Evolutionary conservation across 2,329 filamentous ascomycete species (phyloP).

Genomic region (Fusarium sp.): DNA sequence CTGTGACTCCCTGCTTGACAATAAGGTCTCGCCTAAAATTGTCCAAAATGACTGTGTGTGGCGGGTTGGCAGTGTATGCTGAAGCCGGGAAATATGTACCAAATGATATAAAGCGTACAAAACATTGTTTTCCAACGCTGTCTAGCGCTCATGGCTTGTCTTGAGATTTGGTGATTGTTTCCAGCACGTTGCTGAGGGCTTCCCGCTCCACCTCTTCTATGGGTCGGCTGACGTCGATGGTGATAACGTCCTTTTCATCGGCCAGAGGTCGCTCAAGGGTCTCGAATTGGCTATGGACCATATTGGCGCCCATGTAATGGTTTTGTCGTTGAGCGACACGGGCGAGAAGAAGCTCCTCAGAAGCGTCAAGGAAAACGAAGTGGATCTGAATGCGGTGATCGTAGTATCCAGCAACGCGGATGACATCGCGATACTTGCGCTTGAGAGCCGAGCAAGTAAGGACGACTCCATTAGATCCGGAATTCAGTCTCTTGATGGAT

Average conservation of each 20-base stretch:
- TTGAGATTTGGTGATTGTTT: constrained; percentile 53
- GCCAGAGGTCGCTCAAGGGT: constrained; percentile 81
- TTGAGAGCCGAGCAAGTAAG: constrained; percentile 96
- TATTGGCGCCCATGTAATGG: constrained; percentile 95
- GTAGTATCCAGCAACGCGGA: constrained; percentile 81
- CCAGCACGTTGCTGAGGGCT: constrained; percentile 64
- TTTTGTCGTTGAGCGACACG: constrained; percentile 78
- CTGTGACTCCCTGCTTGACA: constrained; percentile 40
- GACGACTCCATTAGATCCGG: constrained; percentile 77
- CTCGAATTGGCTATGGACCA: constrained; percentile 93
- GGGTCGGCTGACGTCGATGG: constrained; percentile 70
- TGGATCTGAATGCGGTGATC: constrained; percentile 78
- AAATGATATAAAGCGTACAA: not conserved
- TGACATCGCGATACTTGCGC: constrained; percentile 94
- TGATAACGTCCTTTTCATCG: constrained; percentile 76
- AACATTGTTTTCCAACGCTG: not conserved
- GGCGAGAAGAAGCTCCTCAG: constrained; percentile 76
- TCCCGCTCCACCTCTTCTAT: constrained; percentile 67
- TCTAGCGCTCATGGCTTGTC: constrained; percentile 25
- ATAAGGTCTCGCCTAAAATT: constrained; percentile 21
- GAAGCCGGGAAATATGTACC: not conserved
- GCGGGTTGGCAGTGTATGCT: not conserved
- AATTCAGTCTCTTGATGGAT: constrained; percentile 63
- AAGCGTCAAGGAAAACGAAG: constrained; percentile 89
- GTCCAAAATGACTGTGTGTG: constrained; percentile 1